Percentiles rank a stretch among this genome's conserved stretches.
Evolutionary conservation across 2,329 filamentous ascomycete species (phyloP).

Genomic region (Ophiostoma angusticollis): DNA sequence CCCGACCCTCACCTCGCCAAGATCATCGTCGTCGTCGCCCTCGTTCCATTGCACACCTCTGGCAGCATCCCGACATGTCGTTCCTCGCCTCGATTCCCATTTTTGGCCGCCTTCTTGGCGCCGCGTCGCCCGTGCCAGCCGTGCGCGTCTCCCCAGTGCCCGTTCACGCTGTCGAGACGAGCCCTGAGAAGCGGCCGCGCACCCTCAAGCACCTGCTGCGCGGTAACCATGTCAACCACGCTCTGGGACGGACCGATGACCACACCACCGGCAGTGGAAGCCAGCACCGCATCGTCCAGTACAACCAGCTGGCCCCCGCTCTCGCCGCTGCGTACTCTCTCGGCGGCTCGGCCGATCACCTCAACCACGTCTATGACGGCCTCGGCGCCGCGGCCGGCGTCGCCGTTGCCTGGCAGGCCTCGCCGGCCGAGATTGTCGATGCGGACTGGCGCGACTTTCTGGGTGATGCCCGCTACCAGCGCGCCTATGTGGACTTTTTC

Average conservation of each 20-base stretch:
- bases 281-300: conserved; percentile 57
- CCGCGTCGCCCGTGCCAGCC: conserved; percentile 19
- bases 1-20: not conserved
- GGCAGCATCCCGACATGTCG: not conserved
- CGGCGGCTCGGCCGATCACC: conserved; percentile 57
- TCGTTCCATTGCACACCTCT: too few species aligned
- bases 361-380: conserved; percentile 70
- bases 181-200: conserved; percentile 63
- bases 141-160: conserved; percentile 55
- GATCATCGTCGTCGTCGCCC: not conserved
- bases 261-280: not conserved
- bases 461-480: conserved; percentile 68
- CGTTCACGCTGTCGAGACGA: conserved; percentile 67
- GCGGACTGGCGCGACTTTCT: conserved; percentile 81
- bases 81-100: conserved; percentile 16
- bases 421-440: conserved; percentile 69
- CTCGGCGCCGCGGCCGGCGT: conserved; percentile 53
- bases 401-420: conserved; percentile 74
- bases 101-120: conserved; percentile 18
- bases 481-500: conserved; percentile 88
- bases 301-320: conserved; percentile 76
- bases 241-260: conserved; percentile 45
- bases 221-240: conserved; percentile 83
- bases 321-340: conserved; percentile 78
- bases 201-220: conserved; percentile 83